phyloP scores from a whole-genome alignment of 495 filamentous ascomycete genomes.

The Talaromyces adpressus region DNA sequence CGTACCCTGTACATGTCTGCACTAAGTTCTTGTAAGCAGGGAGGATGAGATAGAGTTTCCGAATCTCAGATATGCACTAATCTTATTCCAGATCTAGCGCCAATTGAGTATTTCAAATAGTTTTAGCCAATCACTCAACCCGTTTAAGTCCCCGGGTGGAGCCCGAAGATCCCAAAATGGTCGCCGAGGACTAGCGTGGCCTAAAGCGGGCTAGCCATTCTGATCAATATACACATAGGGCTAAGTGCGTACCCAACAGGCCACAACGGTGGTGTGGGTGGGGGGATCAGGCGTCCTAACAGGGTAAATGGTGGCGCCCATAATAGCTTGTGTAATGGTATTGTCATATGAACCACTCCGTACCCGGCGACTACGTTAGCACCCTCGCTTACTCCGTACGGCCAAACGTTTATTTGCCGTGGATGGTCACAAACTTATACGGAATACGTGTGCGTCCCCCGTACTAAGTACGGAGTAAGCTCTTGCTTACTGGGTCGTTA shows the following conservation, averaged over 20 bases:
- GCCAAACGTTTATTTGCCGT: background rate
- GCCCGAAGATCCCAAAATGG: conserved; percentile 5
- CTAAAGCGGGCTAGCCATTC: background rate
- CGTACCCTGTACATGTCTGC: background rate
- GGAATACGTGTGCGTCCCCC: background rate
- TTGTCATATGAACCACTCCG: background rate
- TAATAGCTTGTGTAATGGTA: background rate
- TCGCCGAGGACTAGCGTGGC: conserved; percentile 1
- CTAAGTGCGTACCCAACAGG: conserved; percentile 1
- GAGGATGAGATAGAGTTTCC: conserved; percentile 4
- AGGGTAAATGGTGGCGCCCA: background rate
- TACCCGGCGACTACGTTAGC: background rate
- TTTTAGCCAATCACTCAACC: background rate
- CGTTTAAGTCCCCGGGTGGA: background rate
- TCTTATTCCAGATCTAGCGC: background rate
- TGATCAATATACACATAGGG: background rate
- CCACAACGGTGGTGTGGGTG: background rate
- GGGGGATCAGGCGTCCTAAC: background rate
- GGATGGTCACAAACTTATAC: no score
- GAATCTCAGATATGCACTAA: conserved; percentile 6
- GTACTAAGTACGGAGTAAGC: no score
- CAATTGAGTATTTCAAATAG: conserved; percentile 2
- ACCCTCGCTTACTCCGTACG: background rate
- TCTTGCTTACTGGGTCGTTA: background rate
- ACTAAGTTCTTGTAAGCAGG: background rate